Evolutionary conservation across 2,329 filamentous ascomycete species (phyloP), one percentile per base, ranked within the genome.

Genomic region (Colletotrichum melonis): DNA sequence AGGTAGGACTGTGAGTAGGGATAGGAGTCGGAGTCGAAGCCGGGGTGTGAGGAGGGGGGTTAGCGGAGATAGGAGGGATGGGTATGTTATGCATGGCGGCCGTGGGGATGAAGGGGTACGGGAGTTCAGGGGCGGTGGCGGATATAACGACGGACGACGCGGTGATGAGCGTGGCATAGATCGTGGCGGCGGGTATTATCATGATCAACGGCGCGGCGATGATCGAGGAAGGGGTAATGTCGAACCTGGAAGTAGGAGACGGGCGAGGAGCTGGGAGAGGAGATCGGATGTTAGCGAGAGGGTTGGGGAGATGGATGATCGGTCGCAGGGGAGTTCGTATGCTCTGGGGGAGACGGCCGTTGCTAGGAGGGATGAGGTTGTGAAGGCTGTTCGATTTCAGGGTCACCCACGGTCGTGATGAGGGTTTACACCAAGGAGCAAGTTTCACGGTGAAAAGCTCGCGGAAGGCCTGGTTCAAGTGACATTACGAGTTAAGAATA

Each of bases 301-400:
- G 42, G 54, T 67, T n/a, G 68, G 69, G n/a, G 63, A 72, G 42
- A 66, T 71, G 46, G 72, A 72, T 9, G 54, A 72, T 24, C 24
- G 24, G 14, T 58, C 58, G 9, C 52, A 67, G 32, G 52, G 65
- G 30, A 60, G 59, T 30, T 71, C 69, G 22, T 72, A 72, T 26
- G 24, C 22, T 19, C 3, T 65, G 2, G 57, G 68, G 19, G 68
- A 72, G n/a, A 35, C 55, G 38, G 11, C 26, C 1, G 60, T 65
- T 11, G 22, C 46, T 24, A 38, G 38, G 28, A 63, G 72, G 63
- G 68, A 55, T 42, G 68, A 59, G 5, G 49, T 19, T 1, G 63
- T 42, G 4, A 38, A 35, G 19, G 6, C 19, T 0, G 42, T 46
- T 9, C 42, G 42, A 0, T 46, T 46, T n/a, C 16, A 46, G 7